Percentiles rank a stretch among this genome's conserved stretches.
These are phyloP conservation scores for Aschersonia sp. DNA, from an alignment of 2,329 filamentous ascomycete species.

Conservation along the genomic window DNA sequence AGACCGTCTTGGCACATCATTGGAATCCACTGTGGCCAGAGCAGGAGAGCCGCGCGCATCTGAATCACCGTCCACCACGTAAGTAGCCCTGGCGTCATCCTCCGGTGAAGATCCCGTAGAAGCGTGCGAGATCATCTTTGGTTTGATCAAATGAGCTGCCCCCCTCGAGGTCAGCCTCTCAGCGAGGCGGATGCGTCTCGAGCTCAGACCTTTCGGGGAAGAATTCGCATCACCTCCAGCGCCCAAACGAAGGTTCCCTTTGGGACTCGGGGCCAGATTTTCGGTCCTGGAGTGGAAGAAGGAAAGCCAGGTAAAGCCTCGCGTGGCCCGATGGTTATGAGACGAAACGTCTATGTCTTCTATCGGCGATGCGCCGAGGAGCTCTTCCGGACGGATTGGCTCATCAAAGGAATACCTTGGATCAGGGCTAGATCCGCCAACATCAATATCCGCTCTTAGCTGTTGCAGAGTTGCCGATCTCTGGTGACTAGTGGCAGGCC, in stretches of 20 bases:
- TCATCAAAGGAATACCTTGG: slow-evolving; percentile 21
- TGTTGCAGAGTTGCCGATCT: slow-evolving; percentile 56
- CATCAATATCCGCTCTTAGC: slow-evolving; percentile 17
- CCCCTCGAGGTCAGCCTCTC: slow-evolving; percentile 8
- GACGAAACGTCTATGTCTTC: slow-evolving; percentile 7
- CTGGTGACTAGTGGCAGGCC: slow-evolving; percentile 69
- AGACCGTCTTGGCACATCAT: slow-evolving; percentile 28
- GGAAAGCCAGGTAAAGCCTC: slow-evolving; percentile 30
- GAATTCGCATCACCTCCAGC: slow-evolving; percentile 10
- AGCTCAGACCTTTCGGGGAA: slow-evolving; percentile 8
- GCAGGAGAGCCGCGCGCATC: not conserved
- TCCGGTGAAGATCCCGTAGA: slow-evolving; percentile 11
- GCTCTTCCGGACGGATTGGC: slow-evolving; percentile 14
- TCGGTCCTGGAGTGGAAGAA: slow-evolving; percentile 36
- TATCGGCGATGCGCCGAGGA: slow-evolving; percentile 13
- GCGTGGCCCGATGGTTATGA: slow-evolving; percentile 1
- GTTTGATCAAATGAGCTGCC: slow-evolving; percentile 20
- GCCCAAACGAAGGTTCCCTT: slow-evolving; percentile 10
- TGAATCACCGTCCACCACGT: not conserved
- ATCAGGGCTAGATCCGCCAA: slow-evolving; percentile 10
- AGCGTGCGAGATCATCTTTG: slow-evolving; percentile 18
- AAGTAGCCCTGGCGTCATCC: slow-evolving; percentile 4
- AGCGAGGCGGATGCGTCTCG: slow-evolving; percentile 14
- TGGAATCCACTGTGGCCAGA: slow-evolving; percentile 9
- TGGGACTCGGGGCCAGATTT: slow-evolving; percentile 8